Conservation (phyloP, 371 early-diverging fungal genomes). For the Lichtheimia corymbifera region DNA sequence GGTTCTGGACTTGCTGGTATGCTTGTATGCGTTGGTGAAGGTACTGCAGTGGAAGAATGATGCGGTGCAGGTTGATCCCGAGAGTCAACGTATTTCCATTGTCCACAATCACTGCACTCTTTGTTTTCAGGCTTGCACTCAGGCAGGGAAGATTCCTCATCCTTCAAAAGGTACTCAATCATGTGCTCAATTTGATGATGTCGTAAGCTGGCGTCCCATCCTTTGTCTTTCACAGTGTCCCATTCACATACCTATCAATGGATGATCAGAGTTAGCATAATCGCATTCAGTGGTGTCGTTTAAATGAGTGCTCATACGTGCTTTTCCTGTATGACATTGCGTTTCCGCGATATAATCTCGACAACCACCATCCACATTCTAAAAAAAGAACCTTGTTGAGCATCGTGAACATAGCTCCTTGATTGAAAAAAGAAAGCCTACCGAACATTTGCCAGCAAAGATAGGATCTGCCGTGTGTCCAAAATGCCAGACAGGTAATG, state of each 20-base stretch:
- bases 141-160: background rate
- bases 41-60: background rate
- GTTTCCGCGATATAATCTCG: slow-evolving; percentile 87
- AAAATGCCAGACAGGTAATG: slow-evolving; percentile 86
- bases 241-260: background rate
- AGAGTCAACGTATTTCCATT: background rate
- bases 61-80: background rate
- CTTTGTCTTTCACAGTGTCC: background rate
- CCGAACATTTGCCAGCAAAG: slow-evolving; percentile 84
- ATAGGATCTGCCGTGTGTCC: slow-evolving; percentile 95
- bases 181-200: background rate
- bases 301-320: slow-evolving; percentile 6
- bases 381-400: background rate
- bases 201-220: background rate
- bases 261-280: background rate
- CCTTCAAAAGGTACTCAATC: background rate
- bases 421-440: background rate
- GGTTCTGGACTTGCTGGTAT: too few species aligned
- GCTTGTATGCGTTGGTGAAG: background rate
- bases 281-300: background rate
- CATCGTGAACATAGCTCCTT: background rate
- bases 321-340: slow-evolving; percentile 48
- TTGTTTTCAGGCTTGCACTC: background rate
- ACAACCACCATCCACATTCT: slow-evolving; percentile 49
- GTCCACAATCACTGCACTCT: background rate